Conservation (phyloP, 495 filamentous ascomycete species). For the Podospora tetraspora region DNA sequence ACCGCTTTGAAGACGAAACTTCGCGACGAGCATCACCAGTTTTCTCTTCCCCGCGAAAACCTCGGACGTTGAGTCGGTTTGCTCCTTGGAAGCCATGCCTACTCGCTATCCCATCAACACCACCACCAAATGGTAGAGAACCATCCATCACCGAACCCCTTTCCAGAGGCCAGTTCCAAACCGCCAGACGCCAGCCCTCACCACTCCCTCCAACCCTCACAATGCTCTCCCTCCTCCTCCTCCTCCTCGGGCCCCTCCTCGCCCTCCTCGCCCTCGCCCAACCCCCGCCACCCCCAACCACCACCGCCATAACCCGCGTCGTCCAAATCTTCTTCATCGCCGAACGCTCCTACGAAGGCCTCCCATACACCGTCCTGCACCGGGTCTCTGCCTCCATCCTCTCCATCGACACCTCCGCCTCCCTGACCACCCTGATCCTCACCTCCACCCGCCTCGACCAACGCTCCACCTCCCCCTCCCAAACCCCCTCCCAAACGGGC, state of each 20-base stretch:
- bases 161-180: not conserved
- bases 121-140: not conserved
- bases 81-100: not conserved
- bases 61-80: not conserved
- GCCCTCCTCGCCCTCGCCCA: not conserved
- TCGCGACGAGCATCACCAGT: not conserved
- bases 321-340: slow-evolving; percentile 28
- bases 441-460: slow-evolving; percentile 20
- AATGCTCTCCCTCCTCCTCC: not conserved
- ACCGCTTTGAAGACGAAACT: not conserved
- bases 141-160: not conserved
- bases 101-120: not conserved
- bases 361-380: slow-evolving; percentile 24
- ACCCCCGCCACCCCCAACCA: not conserved
- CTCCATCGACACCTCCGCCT: slow-evolving; percentile 14
- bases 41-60: not conserved
- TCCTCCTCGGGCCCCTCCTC: not conserved
- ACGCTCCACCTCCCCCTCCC: slow-evolving; percentile 10
- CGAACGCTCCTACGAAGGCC: slow-evolving; percentile 24
- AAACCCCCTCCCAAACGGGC: not conserved
- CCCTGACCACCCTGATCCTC: slow-evolving; percentile 23
- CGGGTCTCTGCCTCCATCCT: slow-evolving; percentile 22
- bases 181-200: not conserved
- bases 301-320: slow-evolving; percentile 9
- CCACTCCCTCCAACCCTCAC: not conserved